Evolutionary conservation across 129 eudicot species (phyloP).

Genomic region (Pittosporum tobira): DNA sequence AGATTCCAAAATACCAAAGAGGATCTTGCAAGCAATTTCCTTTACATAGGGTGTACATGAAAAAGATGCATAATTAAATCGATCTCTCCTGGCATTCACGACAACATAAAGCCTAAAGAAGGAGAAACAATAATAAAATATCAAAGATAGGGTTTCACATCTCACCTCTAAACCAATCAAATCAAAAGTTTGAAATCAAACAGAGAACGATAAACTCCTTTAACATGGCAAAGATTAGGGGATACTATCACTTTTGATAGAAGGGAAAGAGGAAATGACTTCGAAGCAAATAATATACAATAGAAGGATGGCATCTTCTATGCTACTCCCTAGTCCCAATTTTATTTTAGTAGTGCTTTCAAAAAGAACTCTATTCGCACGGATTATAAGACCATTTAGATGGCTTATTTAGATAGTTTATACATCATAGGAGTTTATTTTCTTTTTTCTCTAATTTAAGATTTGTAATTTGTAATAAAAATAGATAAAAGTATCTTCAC

Average conservation of each 20-base stretch:
- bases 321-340: background rate
- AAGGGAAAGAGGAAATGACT: background rate
- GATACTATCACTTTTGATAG: background rate
- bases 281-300: background rate
- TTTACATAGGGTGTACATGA: background rate
- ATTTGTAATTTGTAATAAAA: too few relatives aligned
- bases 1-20: background rate
- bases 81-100: background rate
- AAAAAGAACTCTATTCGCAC: background rate
- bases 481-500: background rate
- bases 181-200: too few relatives aligned
- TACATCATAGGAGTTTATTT: too few relatives aligned
- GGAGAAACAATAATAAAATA: too few relatives aligned
- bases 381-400: background rate
- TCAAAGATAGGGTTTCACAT: too few relatives aligned
- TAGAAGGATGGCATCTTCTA: background rate
- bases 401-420: too few relatives aligned
- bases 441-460: too few relatives aligned
- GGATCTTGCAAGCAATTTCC: background rate
- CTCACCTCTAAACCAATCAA: too few relatives aligned
- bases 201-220: too few relatives aligned
- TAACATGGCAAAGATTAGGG: too few relatives aligned
- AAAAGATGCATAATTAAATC: background rate
- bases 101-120: background rate
- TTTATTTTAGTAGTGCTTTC: background rate